Base-by-base conservation (phyloP, 2,329 filamentous ascomycete species). In the Epicoccum nigrum region DNA sequence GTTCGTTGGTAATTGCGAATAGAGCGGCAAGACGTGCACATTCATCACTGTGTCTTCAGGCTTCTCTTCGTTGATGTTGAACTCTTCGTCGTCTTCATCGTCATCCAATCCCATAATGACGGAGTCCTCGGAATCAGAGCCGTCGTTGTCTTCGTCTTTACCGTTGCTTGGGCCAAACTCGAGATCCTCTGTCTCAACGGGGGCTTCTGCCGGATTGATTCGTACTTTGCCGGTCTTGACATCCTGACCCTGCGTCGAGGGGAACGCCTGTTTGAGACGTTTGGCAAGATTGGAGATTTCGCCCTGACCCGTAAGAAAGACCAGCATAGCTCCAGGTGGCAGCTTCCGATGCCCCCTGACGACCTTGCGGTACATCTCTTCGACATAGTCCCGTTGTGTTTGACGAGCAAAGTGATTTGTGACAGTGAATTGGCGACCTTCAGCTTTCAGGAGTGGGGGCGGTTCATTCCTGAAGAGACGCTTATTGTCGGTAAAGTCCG, bases 261-360 rank as follows among this genome's bases (percentile, higher is more conserved):
- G 83, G 78, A 80, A 90, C 78, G 84, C 80, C 41, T 88, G 80
- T 66, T 88, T 91, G 20, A 99, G 76, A 30, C 83, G 84, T 71
- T 92, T 94, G 58, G 87, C 88, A n/a, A 99, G 80, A 39, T 89
- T 83, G 33, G 84, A 80, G 53, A 99, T 99, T 70, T 99, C 95
- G 58, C 91, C 90, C 61, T 96, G 90, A 0, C 94, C 92, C 0
- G 94, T 99, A 45, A 99, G 76, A 66, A 99, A 99, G 0, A 97
- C 91, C 17, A 99, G 82, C 69, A 99, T 94, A 7, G 89, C 91
- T 8, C 94, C 94, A 0, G 89, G 86, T 2, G 94, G 94, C 7
- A 99, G 81, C 70, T 97, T 96, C 55, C 85, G 85, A 72, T 99
- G 94, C 1, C 92, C 94, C 68, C 86, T 86, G 59, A 85, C 87